Base-by-base conservation (phyloP, 768 basidiomycete genomes). In the Tulasnella sp. region DNA sequence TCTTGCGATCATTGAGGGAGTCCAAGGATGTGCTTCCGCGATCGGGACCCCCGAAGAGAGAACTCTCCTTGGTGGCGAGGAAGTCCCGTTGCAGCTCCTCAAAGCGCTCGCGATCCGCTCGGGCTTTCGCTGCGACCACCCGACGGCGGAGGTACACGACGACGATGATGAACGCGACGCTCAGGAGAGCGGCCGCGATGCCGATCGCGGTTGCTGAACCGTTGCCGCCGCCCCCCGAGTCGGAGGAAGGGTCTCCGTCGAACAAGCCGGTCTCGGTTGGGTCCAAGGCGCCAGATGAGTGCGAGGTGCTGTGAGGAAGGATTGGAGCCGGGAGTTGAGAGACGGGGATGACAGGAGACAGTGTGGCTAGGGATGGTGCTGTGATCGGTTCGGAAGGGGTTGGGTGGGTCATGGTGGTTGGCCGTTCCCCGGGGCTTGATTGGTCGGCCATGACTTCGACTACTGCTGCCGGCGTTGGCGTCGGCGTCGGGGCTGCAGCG, bases 41-140 rank as follows among this genome's bases (percentile, higher is more conserved):
- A 22, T 69, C 69, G 19, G 40, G 41, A 29, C 69, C 69, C n/a
- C 69, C 69, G 8, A 44, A 69, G 32, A 52, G 26, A 14, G 69
- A 69, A 32, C 44, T 69, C 11, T 69, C 69, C 42, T 69, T 69
- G 42, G 42, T 69, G 34, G 41, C 69, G 22, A 69, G n/a, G n/a
- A 37, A 35, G 40, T 34, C 44, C 39, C 39, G 9, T 29, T 36
- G 42, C 32, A 65, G 12, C 63, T 35, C 63, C 26, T 22, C 63
- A 17, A 35, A 40, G 11, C 63, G 63, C 9, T 40, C 35, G 17
- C 63, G 63, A 37, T 65, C 63, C 32, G 35, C 39, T 65, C 39
- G 34, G 16, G 34, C 63, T 26, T 65, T 65, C n/a, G 29, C 26
- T 32, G 34, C 39, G 12, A 34, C 39, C n/a, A 34, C 14, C 8